Percentiles rank a stretch among this genome's conserved stretches.
Evolutionary conservation across 371 early-diverging fungal genomes (phyloP).

Genomic region (Dichotomocladium elegans): DNA sequence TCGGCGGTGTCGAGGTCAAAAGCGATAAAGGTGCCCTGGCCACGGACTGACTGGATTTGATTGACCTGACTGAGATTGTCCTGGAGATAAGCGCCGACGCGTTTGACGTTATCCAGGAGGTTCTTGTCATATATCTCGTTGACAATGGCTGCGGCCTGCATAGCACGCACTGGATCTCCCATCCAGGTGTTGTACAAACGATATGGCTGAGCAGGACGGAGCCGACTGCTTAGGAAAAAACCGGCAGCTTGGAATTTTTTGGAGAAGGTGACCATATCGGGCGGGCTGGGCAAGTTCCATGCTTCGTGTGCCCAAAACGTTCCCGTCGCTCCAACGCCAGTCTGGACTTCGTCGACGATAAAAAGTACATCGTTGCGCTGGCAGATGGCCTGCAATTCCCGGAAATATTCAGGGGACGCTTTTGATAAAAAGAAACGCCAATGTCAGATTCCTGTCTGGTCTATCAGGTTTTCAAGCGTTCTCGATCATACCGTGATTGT

Average conservation of each 20-base stretch:
- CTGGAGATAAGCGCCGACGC: constrained; percentile 57
- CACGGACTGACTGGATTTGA: constrained; percentile 48
- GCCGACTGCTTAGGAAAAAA: constrained; percentile 54
- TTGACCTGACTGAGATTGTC: constrained; percentile 24
- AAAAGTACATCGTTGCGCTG: constrained; percentile 60
- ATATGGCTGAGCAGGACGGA: constrained; percentile 60
- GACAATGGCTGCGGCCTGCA: constrained; percentile 66
- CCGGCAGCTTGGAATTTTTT: constrained; percentile 80
- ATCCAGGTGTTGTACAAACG: constrained; percentile 77
- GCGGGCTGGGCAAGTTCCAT: constrained; percentile 62
- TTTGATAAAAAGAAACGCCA: constrained; percentile 1
- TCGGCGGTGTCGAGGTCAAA: constrained; percentile 58
- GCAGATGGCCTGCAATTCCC: constrained; percentile 61
- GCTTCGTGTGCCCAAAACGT: constrained; percentile 78
- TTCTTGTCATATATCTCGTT: constrained; percentile 52
- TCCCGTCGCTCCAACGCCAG: constrained; percentile 83
- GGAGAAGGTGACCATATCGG: constrained; percentile 76
- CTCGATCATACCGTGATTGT: constrained; percentile 50
- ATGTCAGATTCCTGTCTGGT: background rate
- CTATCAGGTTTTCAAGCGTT: background rate
- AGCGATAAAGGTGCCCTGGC: constrained; percentile 67
- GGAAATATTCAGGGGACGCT: constrained; percentile 70
- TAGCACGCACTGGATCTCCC: constrained; percentile 69
- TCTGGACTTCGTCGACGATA: constrained; percentile 85
- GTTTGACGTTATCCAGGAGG: constrained; percentile 49